A percentile compares a stretch with the other conserved stretches of the same genome.
These are phyloP conservation scores for Aspergillus avenaceus DNA, from an alignment of 495 filamentous ascomycete genomes.

Conservation along the genomic window DNA sequence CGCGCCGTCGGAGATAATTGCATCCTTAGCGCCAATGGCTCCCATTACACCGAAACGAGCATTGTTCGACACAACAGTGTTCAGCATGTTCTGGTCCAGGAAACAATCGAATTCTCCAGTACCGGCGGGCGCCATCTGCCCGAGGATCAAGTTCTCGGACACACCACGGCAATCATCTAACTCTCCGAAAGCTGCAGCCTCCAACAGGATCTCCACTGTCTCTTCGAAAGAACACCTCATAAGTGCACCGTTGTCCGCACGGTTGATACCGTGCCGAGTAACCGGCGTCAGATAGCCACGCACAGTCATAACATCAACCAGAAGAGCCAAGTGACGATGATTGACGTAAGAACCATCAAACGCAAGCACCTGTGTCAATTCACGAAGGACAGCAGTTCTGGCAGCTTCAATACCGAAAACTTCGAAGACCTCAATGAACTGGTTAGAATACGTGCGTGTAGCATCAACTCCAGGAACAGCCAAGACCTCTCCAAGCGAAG, in stretches of 20 bases:
- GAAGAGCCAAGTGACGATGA: slow-evolving; percentile 91
- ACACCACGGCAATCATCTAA: slow-evolving; percentile 96
- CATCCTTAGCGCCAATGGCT: slow-evolving; percentile 68
- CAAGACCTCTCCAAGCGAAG: slow-evolving; percentile 76
- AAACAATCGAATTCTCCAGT: slow-evolving; percentile 92
- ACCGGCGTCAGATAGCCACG: slow-evolving; percentile 90
- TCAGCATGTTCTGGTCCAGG: slow-evolving; percentile 89
- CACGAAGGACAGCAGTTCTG: slow-evolving; percentile 75
- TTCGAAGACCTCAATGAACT: slow-evolving; percentile 87
- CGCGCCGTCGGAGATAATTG: slow-evolving; percentile 68
- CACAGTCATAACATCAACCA: slow-evolving; percentile 98
- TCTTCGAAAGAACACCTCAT: slow-evolving; percentile 99
- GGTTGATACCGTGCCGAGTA: slow-evolving; percentile 97
- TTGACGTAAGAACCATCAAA: slow-evolving; percentile 99
- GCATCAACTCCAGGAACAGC: slow-evolving; percentile 85
- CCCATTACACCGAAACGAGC: slow-evolving; percentile 74
- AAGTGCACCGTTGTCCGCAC: slow-evolving; percentile 92
- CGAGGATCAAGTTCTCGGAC: slow-evolving; percentile 97
- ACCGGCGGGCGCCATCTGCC: slow-evolving; percentile 92
- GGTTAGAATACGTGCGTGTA: slow-evolving; percentile 88
- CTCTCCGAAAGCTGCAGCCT: slow-evolving; percentile 90
- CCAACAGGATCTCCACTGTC: slow-evolving; percentile 95
- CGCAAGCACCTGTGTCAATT: slow-evolving; percentile 84
- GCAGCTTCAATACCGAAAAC: slow-evolving; percentile 96
- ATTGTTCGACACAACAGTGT: slow-evolving; percentile 89